Base-by-base conservation (phyloP, 2,329 filamentous ascomycete species). In the Claviceps cyperi region DNA sequence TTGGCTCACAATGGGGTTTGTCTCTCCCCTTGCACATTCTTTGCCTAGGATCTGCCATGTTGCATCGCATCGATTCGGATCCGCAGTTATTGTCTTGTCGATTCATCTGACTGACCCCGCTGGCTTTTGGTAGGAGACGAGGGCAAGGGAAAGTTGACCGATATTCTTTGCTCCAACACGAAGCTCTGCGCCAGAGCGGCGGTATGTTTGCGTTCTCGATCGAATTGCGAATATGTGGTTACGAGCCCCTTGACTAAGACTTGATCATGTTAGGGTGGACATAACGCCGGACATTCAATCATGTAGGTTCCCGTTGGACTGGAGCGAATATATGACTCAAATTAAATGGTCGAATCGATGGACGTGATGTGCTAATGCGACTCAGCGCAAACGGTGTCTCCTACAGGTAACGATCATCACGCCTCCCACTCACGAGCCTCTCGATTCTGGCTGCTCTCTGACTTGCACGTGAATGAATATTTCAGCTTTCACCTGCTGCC, bases 401-500 rank as follows among this genome's bases (percentile, higher is more conserved):
- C 6, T 67, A 67, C 54, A 64, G 60, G 64, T 66, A 50, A 41
- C 49, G 47, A 40, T 47, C 43, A 47, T 50, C 38, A 53, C 54
- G 11, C 40, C 40, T 28, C 19, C 21, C 15, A 24, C 13, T 19
- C 2, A 13, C 36, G 21, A 47, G 40, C 15, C 8, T 32, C 49
- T 14, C n/a, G 40, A 38, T 41, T 39, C 40, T 19, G 28, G 14
- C 39, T 37, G 21, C 15, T 14, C 45, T 19, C 53, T 46, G 51
- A 44, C 38, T 15, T 39, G 24, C 51, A 50, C 47, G 51, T 22
- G n/a, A 32, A 32, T 22, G n/a, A 32, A 32, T 32, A 32, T 4
- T 37, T 53, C 69, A 75, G 74, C 65, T 77, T 78, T 55, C 77
- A 83, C 62, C 74, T 84, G 52, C 67, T 83, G 47, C 77, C 81